phyloP scores from a whole-genome alignment of 1,139 yeast species.

The Yamadazyma aaseri region DNA sequence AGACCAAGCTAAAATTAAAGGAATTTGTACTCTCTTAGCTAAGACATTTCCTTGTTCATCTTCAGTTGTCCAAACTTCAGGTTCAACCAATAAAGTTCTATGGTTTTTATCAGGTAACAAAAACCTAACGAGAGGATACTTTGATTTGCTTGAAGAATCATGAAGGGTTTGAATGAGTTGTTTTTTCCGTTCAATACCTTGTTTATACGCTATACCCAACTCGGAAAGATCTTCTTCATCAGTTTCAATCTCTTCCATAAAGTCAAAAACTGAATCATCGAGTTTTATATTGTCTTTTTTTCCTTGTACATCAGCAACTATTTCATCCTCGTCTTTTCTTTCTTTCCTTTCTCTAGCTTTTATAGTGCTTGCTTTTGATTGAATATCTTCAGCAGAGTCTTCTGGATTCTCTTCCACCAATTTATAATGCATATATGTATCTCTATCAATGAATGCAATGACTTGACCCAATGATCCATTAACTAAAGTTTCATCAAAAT shows the following conservation, averaged over 20 bases:
- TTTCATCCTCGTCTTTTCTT: slow-evolving; percentile 11
- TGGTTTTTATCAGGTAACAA: slow-evolving; percentile 66
- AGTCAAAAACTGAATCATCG: slow-evolving; percentile 26
- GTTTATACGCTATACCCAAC: slow-evolving; percentile 8
- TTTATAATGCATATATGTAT: slow-evolving; percentile 30
- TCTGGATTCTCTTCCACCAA: slow-evolving; percentile 21
- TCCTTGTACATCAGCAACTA: slow-evolving; percentile 4
- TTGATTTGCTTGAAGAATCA: slow-evolving; percentile 25
- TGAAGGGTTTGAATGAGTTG: slow-evolving; percentile 18
- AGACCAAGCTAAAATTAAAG: slow-evolving; percentile 92
- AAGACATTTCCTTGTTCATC: slow-evolving; percentile 32
- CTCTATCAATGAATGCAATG: slow-evolving; percentile 39
- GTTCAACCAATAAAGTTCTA: slow-evolving; percentile 57
- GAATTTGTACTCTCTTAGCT: slow-evolving; percentile 56
- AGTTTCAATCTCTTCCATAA: slow-evolving; percentile 14
- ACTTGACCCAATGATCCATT: slow-evolving; percentile 92
- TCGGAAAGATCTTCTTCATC: slow-evolving; percentile 8
- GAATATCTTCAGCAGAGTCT: slow-evolving; percentile 17
- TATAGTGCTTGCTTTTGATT: slow-evolving; percentile 6
- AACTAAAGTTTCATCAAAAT: slow-evolving; percentile 81
- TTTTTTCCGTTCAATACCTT: slow-evolving; percentile 21
- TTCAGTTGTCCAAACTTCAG: slow-evolving; percentile 45
- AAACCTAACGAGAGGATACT: slow-evolving; percentile 77
- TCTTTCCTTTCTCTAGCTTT: slow-evolving; percentile 8
- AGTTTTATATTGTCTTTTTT: slow-evolving; percentile 8